Percentiles rank a stretch among this genome's conserved stretches.
These are phyloP conservation scores for Penicillium oxalicum DNA, from an alignment of 2,329 filamentous ascomycete species.

Conservation along the genomic window DNA sequence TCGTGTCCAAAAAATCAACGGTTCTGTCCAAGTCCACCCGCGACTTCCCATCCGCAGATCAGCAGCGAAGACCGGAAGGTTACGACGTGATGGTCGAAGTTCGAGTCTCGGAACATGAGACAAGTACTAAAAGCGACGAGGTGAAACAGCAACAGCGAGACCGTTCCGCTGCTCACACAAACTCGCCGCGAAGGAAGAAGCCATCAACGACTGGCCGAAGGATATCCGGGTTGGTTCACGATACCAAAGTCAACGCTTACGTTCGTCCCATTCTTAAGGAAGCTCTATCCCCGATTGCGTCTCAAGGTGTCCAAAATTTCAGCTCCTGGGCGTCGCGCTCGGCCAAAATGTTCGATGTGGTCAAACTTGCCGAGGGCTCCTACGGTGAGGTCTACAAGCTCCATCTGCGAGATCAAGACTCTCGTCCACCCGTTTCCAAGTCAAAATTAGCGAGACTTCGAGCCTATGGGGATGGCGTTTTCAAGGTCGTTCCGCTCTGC, in stretches of 20 bases:
- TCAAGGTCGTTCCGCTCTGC: slow-evolving; percentile 46
- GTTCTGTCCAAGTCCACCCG: not conserved
- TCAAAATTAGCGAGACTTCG: slow-evolving; percentile 34
- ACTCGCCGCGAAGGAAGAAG: slow-evolving; percentile 13
- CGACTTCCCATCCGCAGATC: slow-evolving; percentile 1
- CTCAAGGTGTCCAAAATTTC: slow-evolving; percentile 36
- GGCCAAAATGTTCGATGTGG: slow-evolving; percentile 40
- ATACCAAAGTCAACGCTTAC: slow-evolving; percentile 32
- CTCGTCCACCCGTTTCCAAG: slow-evolving; percentile 31
- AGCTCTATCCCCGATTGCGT: slow-evolving; percentile 31
- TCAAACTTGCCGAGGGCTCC: slow-evolving; percentile 61
- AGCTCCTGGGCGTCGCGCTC: slow-evolving; percentile 35
- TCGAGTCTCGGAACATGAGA: slow-evolving; percentile 13
- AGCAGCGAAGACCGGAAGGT: slow-evolving; percentile 2
- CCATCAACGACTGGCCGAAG: slow-evolving; percentile 15
- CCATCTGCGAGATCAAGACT: slow-evolving; percentile 34
- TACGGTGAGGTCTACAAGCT: slow-evolving; percentile 62
- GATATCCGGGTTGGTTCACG: slow-evolving; percentile 31
- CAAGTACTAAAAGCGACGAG: not conserved
- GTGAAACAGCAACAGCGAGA: not conserved
- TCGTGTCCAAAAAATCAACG: not conserved
- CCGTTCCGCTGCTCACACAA: not conserved
- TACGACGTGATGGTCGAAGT: slow-evolving; percentile 28
- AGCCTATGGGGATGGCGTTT: slow-evolving; percentile 40
- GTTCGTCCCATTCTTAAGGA: slow-evolving; percentile 34